phyloP scores from a whole-genome alignment of 1,284 basidiomycete genomes.

The Takashimella koratensis region DNA sequence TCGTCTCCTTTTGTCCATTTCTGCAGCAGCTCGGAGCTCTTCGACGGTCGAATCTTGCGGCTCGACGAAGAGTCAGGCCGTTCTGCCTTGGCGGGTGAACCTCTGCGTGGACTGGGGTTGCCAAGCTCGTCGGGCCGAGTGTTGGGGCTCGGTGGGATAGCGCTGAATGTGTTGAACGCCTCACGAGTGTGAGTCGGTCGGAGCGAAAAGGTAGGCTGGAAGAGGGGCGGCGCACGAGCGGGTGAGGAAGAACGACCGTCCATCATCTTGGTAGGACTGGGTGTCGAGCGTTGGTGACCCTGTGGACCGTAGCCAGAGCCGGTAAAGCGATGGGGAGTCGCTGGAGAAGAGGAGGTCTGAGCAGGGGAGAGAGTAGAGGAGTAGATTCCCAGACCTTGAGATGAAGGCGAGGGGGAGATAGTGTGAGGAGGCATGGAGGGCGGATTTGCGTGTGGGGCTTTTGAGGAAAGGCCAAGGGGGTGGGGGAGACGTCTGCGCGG shows the following conservation, averaged over 20 bases:
- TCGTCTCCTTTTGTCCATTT: constrained; percentile 15
- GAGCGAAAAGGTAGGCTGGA: constrained; percentile 25
- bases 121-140: neutral
- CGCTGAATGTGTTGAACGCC: constrained; percentile 27
- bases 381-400: constrained; percentile 33
- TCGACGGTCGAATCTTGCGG: constrained; percentile 2
- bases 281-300: neutral
- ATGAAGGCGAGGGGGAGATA: constrained; percentile 22
- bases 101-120: neutral
- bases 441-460: neutral
- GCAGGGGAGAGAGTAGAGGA: constrained; percentile 27
- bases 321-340: constrained; percentile 12
- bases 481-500: neutral
- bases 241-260: neutral
- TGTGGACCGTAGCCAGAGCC: constrained; percentile 15
- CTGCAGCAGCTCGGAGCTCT: constrained; percentile 22
- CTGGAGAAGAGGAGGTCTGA: constrained; percentile 3
- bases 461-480: neutral
- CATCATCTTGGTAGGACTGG: neutral
- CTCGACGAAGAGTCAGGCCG: neutral
- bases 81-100: neutral
- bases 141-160: constrained; percentile 17
- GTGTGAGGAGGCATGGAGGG: constrained; percentile 25
- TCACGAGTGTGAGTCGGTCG: constrained; percentile 27
- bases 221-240: constrained; percentile 4